Conservation (phyloP, 495 filamentous ascomycete genomes). For the Hyaloscypha variabilis region DNA sequence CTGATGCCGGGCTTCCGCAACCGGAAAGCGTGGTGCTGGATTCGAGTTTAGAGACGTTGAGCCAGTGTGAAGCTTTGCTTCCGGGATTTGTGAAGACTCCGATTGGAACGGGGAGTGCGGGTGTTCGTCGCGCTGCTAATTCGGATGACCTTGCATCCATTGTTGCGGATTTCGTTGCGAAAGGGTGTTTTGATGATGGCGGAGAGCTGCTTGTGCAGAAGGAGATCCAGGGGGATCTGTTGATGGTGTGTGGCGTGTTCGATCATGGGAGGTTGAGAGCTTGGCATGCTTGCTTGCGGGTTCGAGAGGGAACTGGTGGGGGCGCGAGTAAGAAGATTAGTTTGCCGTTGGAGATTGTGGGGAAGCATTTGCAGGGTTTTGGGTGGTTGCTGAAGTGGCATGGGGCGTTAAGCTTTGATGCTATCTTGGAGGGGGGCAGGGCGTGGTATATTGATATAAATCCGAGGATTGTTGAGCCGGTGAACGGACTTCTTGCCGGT, state of each 20-base stretch:
- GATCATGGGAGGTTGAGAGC: constrained; percentile 7
- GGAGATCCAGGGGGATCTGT: not conserved
- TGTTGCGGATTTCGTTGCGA: not conserved
- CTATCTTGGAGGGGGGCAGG: constrained; percentile 7
- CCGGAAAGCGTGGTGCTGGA: constrained; percentile 13
- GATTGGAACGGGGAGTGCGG: constrained; percentile 9
- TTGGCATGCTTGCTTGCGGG: constrained; percentile 15
- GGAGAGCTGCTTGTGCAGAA: constrained; percentile 8
- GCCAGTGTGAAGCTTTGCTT: not conserved
- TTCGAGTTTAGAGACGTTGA: not conserved
- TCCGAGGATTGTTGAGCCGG: constrained; percentile 19
- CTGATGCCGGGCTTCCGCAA: constrained; percentile 1
- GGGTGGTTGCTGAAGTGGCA: constrained; percentile 9
- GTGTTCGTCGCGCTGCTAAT: not conserved
- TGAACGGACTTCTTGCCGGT: constrained; percentile 12
- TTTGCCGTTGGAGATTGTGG: constrained; percentile 4
- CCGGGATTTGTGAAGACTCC: constrained; percentile 12
- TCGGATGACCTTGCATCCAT: not conserved
- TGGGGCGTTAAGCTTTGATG: constrained; percentile 20
- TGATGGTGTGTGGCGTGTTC: constrained; percentile 19
- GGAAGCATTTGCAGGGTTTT: constrained; percentile 1
- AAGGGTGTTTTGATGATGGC: constrained; percentile 4
- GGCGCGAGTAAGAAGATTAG: constrained; percentile 12
- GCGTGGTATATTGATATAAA: constrained; percentile 17
- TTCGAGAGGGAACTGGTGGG: constrained; percentile 7